phyloP scores from a whole-genome alignment of 208 protist species.

The Leishmania gerbilli region DNA sequence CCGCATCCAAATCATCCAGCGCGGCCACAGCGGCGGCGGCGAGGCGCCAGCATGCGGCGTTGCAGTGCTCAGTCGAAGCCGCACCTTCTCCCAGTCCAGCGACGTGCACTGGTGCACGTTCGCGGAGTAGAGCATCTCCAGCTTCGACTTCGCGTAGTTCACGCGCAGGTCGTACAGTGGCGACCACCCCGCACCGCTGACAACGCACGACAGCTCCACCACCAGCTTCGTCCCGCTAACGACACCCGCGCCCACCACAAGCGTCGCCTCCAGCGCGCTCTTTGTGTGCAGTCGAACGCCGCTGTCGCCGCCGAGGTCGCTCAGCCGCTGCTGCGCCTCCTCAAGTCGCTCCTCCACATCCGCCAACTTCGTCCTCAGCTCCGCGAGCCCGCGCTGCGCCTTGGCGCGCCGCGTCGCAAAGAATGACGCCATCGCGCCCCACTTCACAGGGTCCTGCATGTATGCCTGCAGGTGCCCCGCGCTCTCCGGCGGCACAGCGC shows the following conservation, averaged over 20 bases:
- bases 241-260: conserved; percentile 24
- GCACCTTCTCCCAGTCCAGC: conserved; percentile 57
- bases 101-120: conserved; percentile 46
- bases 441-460: conserved; percentile 19
- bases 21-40: conserved; percentile 32
- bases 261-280: conserved; percentile 22
- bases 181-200: conserved; percentile 42
- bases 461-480: conserved; percentile 24
- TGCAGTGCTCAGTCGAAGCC: conserved; percentile 53
- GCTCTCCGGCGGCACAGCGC: neutral
- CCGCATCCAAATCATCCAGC: conserved; percentile 42
- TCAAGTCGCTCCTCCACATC: conserved; percentile 24
- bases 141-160: conserved; percentile 25
- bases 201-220: conserved; percentile 44
- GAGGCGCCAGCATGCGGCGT: conserved; percentile 40
- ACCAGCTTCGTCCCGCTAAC: conserved; percentile 20
- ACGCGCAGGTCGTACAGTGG: conserved; percentile 58
- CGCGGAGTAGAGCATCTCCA: conserved; percentile 55
- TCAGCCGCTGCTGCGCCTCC: conserved; percentile 5
- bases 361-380: conserved; percentile 4
- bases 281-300: conserved; percentile 25
- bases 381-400: conserved; percentile 13
- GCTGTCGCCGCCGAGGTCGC: conserved; percentile 16
- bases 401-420: conserved; percentile 23
- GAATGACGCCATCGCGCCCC: conserved; percentile 24